phyloP scores from a whole-genome alignment of 345 rosid species.

The Aurinia saxatilis region DNA sequence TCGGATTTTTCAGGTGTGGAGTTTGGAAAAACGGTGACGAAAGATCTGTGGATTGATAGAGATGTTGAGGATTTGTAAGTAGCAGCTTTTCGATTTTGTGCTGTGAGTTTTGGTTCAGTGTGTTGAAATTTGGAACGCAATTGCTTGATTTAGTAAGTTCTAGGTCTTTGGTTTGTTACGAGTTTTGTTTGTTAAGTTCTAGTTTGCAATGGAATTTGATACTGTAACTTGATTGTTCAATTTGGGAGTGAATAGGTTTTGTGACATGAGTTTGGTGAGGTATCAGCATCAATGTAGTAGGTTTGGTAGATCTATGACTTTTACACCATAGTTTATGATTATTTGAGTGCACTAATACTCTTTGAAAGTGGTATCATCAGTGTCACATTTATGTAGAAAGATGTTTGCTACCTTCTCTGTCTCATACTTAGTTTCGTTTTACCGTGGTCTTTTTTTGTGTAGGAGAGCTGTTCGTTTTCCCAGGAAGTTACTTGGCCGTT shows the following conservation, averaged over 20 bases:
- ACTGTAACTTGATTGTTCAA: neutral
- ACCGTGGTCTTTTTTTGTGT: neutral
- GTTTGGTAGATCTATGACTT: constrained; percentile 16
- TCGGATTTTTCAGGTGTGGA: constrained; percentile 12
- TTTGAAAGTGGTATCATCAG: neutral
- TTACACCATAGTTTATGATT: neutral
- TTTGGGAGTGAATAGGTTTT: neutral
- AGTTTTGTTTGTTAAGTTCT: neutral
- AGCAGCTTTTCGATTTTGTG: neutral
- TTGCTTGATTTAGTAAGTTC: constrained; percentile 11
- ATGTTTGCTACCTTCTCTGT: neutral
- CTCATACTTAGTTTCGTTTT: neutral
- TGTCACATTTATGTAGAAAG: neutral
- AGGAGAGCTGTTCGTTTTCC: constrained; percentile 11
- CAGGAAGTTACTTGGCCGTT: constrained; percentile 25
- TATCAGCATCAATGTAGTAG: constrained; percentile 15
- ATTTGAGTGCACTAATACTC: neutral
- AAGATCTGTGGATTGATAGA: constrained; percentile 2
- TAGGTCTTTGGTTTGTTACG: neutral
- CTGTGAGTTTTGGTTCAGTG: neutral
- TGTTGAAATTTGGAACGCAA: neutral
- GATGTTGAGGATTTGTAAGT: constrained; percentile 17
- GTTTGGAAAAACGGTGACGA: neutral
- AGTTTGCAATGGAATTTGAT: neutral
- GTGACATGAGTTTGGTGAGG: constrained; percentile 7